phyloP scores from a whole-genome alignment of 1,139 yeast species.

The Tardiomyces blankii region DNA sequence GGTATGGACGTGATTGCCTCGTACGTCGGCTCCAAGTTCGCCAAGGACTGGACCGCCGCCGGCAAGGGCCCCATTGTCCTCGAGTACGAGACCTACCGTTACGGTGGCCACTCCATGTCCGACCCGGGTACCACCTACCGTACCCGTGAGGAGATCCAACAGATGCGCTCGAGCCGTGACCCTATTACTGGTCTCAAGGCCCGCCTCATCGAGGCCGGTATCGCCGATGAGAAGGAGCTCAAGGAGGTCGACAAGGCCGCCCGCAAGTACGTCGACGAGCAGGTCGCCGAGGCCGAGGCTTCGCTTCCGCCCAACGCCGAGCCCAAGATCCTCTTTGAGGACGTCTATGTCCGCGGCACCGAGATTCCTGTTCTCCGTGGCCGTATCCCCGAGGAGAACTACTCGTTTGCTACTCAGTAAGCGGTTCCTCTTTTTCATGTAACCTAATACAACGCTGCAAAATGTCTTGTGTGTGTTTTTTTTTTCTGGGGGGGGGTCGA shows the following conservation, averaged over 20 bases:
- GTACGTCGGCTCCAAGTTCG: slow-evolving; percentile 92
- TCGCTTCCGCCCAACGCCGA: slow-evolving; percentile 94
- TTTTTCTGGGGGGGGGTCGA: too few species aligned
- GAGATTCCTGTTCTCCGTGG: slow-evolving; percentile 93
- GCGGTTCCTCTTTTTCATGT: too few species aligned
- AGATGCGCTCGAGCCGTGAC: slow-evolving; percentile 97
- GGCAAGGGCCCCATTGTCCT: slow-evolving; percentile 95
- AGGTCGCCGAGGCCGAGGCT: slow-evolving; percentile 87
- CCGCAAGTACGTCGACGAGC: slow-evolving; percentile 89
- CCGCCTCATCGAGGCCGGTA: slow-evolving; percentile 65
- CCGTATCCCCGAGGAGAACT: slow-evolving; percentile 78
- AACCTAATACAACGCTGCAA: too few species aligned
- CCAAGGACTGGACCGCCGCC: slow-evolving; percentile 87
- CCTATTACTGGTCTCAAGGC: slow-evolving; percentile 95
- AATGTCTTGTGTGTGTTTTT: too few species aligned
- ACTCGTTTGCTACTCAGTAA: slow-evolving; percentile 17
- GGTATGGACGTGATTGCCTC: slow-evolving; percentile 97
- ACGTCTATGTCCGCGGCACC: slow-evolving; percentile 90
- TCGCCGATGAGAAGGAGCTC: slow-evolving; percentile 91
- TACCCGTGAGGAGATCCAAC: slow-evolving; percentile 99
- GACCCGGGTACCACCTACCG: slow-evolving; percentile 99
- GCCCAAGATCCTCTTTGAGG: slow-evolving; percentile 90
- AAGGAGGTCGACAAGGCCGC: slow-evolving; percentile 92
- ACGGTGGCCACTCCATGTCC: slow-evolving; percentile 99
- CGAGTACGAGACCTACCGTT: slow-evolving; percentile 97